Evolutionary conservation across 75 land plant genomes (phyloP).

Genomic region (Picea glauca): DNA sequence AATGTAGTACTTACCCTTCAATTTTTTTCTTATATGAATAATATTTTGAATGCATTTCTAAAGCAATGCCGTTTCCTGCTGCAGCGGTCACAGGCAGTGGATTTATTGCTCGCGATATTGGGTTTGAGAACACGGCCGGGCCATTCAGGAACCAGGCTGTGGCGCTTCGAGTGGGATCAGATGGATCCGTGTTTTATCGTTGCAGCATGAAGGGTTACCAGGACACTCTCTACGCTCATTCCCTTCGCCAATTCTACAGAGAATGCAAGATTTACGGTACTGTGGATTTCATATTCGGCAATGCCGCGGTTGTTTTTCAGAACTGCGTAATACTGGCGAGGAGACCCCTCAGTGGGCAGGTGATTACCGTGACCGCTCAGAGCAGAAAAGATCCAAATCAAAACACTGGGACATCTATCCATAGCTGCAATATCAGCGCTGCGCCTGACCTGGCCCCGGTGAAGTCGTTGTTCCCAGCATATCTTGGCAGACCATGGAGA

Average conservation of each 20-base stretch:
- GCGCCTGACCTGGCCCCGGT: background rate
- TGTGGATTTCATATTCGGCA: constrained; percentile 47
- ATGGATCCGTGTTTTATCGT: constrained; percentile 18
- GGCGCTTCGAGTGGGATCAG: constrained; percentile 25
- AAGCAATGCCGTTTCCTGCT: background rate
- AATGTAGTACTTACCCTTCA: background rate
- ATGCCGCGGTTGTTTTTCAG: constrained; percentile 35
- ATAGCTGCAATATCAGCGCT: constrained; percentile 19
- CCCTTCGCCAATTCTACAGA: constrained; percentile 33
- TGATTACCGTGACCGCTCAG: constrained; percentile 22
- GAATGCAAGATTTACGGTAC: constrained; percentile 29
- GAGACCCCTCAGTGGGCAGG: constrained; percentile 16
- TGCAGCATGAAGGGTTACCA: constrained; percentile 38
- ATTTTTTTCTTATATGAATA: background rate
- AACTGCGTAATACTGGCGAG: constrained; percentile 24
- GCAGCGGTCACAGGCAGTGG: constrained; percentile 25
- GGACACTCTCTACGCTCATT: constrained; percentile 44
- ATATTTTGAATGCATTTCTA: background rate
- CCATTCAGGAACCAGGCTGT: constrained; percentile 35
- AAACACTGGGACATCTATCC: constrained; percentile 22
- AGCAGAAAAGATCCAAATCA: constrained; percentile 7
- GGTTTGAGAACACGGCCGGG: constrained; percentile 45
- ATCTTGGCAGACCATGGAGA: constrained; percentile 17
- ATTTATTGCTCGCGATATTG: constrained; percentile 23
- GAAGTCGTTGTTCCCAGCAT: background rate